Evolutionary conservation across 1,139 yeast species (phyloP), one percentile per base, ranked within the genome.

Genomic region (Pichia sp.): DNA sequence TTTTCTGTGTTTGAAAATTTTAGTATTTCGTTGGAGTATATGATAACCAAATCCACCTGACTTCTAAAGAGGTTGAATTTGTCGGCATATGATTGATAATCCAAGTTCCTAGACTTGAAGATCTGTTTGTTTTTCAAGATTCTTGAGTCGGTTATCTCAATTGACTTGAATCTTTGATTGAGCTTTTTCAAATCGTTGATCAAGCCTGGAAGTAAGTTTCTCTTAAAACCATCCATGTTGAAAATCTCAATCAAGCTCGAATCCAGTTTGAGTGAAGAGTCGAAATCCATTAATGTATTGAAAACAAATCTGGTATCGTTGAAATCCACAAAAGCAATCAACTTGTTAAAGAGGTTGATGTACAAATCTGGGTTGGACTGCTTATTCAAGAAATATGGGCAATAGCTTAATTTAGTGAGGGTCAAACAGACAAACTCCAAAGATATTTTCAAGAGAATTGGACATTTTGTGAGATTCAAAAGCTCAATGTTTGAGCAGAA

Each of bases 401-500:
- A 54, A 44, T 62, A 61, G 16, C 47, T 40, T 13, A 66, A 48
- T 47, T 61, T 59, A 7, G 62, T 49, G 7, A 61, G 43, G 15
- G 59, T 52, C 4, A 62, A 47, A 11, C 56, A 50, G 5, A 59
- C 48, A 34, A 62, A 61, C 54, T 64, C 66, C 13, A 64, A 36
- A 10, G 55, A 49, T 7, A 62, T 53, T 47, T 62, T 59, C 13
- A 62, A 29, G 15, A 51, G 57, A 8, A 61, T 54, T 13, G 67
- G 67, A 2, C 52, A 54, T 36, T 53, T 46, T 4, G 42, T 19
- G 2, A 50, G 5, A 26, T 36, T 47, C 31, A 26, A 47, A 15
- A 8, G 8, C 34, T 31, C 11, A 8, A 31, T 31, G 13, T 47
- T 19, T 23, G 32, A 23, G 19, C 23, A 26, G 10, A 56, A 31